Evolutionary conservation across 345 rosid genomes (phyloP).

Genomic region (Lepidium aucheri): DNA sequence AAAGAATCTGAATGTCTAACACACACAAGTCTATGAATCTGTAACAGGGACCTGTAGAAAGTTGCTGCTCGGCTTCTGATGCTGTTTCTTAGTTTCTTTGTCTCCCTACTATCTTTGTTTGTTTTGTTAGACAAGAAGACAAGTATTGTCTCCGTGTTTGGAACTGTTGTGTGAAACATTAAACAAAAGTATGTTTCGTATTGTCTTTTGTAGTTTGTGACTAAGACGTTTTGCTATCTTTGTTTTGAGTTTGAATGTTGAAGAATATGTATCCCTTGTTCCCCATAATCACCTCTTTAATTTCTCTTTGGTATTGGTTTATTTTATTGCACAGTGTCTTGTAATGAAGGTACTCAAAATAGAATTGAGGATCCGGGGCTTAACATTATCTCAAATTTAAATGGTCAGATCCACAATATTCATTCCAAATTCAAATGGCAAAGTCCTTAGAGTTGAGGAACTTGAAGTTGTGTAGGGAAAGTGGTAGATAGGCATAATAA

Average conservation of each 20-base stretch:
- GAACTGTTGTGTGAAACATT: constrained; percentile 4
- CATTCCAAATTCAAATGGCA: too few species aligned
- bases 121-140: neutral
- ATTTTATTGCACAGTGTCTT: neutral
- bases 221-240: constrained; percentile 2
- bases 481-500: too few species aligned
- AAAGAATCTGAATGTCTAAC: neutral
- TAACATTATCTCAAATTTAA: neutral
- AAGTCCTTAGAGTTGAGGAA: too few species aligned
- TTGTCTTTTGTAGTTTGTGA: constrained; percentile 12
- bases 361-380: neutral
- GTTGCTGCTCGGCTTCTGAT: constrained; percentile 15
- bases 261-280: constrained; percentile 8
- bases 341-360: neutral
- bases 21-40: constrained; percentile 1
- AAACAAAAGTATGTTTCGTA: neutral
- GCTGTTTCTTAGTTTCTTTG: constrained; percentile 14
- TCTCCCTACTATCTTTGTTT: constrained; percentile 3
- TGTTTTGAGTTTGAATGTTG: constrained; percentile 8
- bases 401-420: neutral
- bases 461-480: too few species aligned
- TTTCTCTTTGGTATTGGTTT: too few species aligned
- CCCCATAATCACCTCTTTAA: neutral
- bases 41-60: constrained; percentile 18
- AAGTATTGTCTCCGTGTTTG: neutral